phyloP scores from a whole-genome alignment of 2,329 filamentous ascomycete species.

The Lomentospora prolificans region DNA sequence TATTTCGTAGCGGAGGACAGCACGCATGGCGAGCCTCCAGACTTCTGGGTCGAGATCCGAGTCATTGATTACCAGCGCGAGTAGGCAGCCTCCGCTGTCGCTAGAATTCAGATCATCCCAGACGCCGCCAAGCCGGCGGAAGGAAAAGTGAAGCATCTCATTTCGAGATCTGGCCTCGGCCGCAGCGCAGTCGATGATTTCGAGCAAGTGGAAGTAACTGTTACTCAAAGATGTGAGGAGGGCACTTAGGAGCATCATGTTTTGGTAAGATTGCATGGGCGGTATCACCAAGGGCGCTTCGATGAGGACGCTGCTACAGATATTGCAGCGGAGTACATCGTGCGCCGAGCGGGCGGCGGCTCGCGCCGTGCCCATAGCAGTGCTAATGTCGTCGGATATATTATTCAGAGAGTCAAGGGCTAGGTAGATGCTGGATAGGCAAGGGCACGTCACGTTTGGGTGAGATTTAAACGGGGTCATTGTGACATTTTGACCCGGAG shows the following conservation, averaged over 20 bases:
- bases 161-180: conserved; percentile 30
- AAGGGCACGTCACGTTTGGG: conserved; percentile 27
- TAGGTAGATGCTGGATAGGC: conserved; percentile 38
- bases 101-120: conserved; percentile 27
- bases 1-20: conserved; percentile 45
- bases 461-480: neutral
- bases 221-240: conserved; percentile 48
- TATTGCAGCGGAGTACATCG: conserved; percentile 38
- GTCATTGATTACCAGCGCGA: conserved; percentile 25
- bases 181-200: conserved; percentile 43
- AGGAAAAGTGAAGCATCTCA: conserved; percentile 32
- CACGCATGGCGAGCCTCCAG: conserved; percentile 45
- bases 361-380: conserved; percentile 38
- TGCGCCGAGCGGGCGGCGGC: conserved; percentile 38
- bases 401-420: conserved; percentile 39
- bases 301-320: conserved; percentile 31
- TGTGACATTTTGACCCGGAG: neutral
- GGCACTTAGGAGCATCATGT: conserved; percentile 47
- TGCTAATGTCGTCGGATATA: conserved; percentile 32
- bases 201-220: conserved; percentile 45
- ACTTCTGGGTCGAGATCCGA: conserved; percentile 37
- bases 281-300: conserved; percentile 24
- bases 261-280: conserved; percentile 44
- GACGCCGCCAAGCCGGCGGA: conserved; percentile 37
- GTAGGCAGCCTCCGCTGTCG: conserved; percentile 16